Conservation (phyloP, 345 rosid species). For the Eucalyptus albens region DNA sequence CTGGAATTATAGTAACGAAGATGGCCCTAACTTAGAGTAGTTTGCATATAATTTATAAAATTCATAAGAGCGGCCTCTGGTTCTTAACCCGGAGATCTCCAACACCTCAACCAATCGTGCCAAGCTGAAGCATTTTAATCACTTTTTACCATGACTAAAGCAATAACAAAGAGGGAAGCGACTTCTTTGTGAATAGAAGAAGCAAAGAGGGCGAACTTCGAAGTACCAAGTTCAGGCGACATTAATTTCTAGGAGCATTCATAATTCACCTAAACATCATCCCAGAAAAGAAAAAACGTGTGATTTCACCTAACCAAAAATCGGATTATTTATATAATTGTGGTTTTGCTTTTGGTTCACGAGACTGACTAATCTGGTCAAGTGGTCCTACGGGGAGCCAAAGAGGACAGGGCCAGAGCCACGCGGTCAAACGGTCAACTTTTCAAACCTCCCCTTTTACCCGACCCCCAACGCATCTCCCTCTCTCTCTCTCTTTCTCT, state of each 20-base stretch:
- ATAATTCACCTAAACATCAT: background rate
- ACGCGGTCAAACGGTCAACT: slow-evolving; percentile 1
- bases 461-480: background rate
- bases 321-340: background rate
- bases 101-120: background rate
- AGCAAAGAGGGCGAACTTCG: background rate
- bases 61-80: background rate
- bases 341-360: background rate
- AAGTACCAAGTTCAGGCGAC: background rate
- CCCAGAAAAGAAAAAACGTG: background rate
- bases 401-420: background rate
- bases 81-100: background rate
- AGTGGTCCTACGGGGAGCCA: background rate
- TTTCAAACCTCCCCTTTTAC: background rate
- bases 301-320: background rate
- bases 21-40: background rate
- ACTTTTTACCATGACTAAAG: background rate
- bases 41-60: background rate
- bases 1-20: rapidly evolving
- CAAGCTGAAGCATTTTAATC: background rate
- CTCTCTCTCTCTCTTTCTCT: background rate
- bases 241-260: background rate
- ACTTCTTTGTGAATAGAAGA: background rate
- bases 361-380: background rate
- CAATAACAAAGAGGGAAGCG: background rate